Conservation (phyloP, 768 basidiomycete genomes). For the Guyanaporus albipodus region DNA sequence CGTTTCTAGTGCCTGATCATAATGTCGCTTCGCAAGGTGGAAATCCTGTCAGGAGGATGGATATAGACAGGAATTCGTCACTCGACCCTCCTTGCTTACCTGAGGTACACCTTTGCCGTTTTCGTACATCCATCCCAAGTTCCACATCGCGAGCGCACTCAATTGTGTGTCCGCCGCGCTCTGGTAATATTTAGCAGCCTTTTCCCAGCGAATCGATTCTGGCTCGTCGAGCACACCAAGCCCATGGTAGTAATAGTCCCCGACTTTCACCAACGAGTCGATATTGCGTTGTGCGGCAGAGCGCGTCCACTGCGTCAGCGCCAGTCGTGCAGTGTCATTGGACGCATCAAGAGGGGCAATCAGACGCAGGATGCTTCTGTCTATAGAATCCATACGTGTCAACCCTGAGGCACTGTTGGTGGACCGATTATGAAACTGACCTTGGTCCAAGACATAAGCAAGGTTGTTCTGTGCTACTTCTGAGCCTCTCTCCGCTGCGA, state of each 20-base stretch:
- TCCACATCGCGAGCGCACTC: constrained; percentile 97
- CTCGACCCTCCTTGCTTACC: constrained; percentile 37
- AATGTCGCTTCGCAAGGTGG: constrained; percentile 93
- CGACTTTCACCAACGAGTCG: constrained; percentile 97
- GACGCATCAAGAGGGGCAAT: constrained; percentile 71
- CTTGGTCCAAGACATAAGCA: constrained; percentile 89
- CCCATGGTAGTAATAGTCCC: constrained; percentile 94
- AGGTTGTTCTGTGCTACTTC: constrained; percentile 96
- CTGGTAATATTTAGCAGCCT: constrained; percentile 92
- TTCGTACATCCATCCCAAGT: constrained; percentile 99
- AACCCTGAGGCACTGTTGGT: constrained; percentile 31
- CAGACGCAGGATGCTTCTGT: constrained; percentile 64
- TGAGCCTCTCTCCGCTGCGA: constrained; percentile 88
- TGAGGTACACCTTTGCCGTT: constrained; percentile 89
- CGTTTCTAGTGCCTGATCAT: constrained; percentile 85
- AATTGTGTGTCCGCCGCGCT: constrained; percentile 89
- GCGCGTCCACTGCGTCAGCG: constrained; percentile 90
- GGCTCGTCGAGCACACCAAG: constrained; percentile 73
- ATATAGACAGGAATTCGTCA: neutral
- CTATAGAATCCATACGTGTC: constrained; percentile 33
- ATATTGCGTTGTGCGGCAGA: constrained; percentile 92
- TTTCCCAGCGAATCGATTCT: constrained; percentile 67
- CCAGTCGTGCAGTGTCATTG: constrained; percentile 77
- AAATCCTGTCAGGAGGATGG: constrained; percentile 59
- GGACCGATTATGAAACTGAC: constrained; percentile 40